Base-by-base conservation (phyloP, 2,329 filamentous ascomycete genomes). In the Fusarium cicatricum region DNA sequence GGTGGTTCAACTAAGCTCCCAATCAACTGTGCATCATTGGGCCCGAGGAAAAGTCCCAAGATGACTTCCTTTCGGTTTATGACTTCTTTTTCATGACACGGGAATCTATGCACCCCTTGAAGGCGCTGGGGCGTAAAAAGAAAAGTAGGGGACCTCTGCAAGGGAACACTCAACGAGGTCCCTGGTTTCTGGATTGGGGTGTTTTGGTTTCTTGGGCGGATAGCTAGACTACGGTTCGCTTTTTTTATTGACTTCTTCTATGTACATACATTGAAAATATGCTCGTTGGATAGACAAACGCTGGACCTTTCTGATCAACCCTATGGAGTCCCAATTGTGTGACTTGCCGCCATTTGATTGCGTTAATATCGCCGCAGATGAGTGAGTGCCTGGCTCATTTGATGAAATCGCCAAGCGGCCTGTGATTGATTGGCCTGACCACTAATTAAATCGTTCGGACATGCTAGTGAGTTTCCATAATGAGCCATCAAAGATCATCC, bases 1-100 rank as follows among this genome's bases (percentile, higher is more conserved):
- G 83, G 82, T 79, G 67, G 50, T 82, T 83, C 71, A 77, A 71
- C 66, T 76, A 74, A 70, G 55, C 43, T 47, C 40, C 11, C 45
- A 34, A 37, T 32, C 44, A 42, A 51, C 16, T 23, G 43, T 41
- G 32, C 49, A 58, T 54, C 53, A 43, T 46, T 36, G 39, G 21
- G 39, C 40, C 37, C 44, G 8, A 45, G 52, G 60, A 54, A 47
- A 61, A 23, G 48, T 31, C 44, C 41, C 41, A 45, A 56, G 33
- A 47, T 10, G 53, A 58, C 58, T 55, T 46, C 56, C 55, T 50
- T 50, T 53, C 43, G 47, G 23, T 26, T 64, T 53, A 68, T 44
- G 63, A 68, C 60, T 47, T 42, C 40, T 49, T 64, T 48, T 61
- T 65, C 53, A 67, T 55, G 66, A 68, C 57, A 53, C 50, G 38